Conservation (phyloP, 257 asterid genomes). For the Scutellaria galericulata region DNA sequence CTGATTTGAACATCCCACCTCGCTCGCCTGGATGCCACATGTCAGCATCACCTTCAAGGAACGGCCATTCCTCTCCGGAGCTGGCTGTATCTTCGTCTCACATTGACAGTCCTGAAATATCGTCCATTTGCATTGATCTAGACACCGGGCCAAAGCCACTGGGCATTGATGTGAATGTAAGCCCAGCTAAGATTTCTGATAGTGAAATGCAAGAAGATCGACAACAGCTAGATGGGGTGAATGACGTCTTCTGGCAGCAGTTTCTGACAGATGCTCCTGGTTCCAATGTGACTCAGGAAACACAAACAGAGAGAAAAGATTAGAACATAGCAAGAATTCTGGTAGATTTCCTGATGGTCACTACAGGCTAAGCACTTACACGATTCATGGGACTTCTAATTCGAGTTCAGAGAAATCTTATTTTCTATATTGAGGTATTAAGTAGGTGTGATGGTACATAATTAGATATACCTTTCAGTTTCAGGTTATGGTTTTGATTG, state of each 20-base stretch:
- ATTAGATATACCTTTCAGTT: conserved; percentile 26
- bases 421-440: conserved; percentile 10
- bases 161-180: conserved; percentile 49
- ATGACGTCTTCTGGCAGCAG: conserved; percentile 91
- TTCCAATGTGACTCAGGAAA: conserved; percentile 47
- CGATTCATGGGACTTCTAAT: conserved; percentile 51
- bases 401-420: conserved; percentile 36
- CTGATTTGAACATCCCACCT: conserved; percentile 53
- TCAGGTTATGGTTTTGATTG: conserved; percentile 28
- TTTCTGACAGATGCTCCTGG: conserved; percentile 75
- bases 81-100: conserved; percentile 42
- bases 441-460: conserved; percentile 27
- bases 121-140: conserved; percentile 53
- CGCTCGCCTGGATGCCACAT: conserved; percentile 46
- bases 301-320: conserved; percentile 48
- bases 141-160: conserved; percentile 47
- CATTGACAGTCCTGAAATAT: conserved; percentile 52
- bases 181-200: conserved; percentile 41
- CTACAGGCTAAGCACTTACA: conserved; percentile 39
- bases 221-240: conserved; percentile 46
- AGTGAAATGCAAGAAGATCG: conserved; percentile 36
- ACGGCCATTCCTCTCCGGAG: conserved; percentile 49
- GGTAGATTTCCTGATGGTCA: conserved; percentile 32
- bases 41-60: conserved; percentile 55
- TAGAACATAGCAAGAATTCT: conserved; percentile 31